A percentile compares a stretch with the other conserved stretches of the same genome.
Conservation (phyloP, 2,329 filamentous ascomycete genomes). For the Phaeosphaeria sp. region DNA sequence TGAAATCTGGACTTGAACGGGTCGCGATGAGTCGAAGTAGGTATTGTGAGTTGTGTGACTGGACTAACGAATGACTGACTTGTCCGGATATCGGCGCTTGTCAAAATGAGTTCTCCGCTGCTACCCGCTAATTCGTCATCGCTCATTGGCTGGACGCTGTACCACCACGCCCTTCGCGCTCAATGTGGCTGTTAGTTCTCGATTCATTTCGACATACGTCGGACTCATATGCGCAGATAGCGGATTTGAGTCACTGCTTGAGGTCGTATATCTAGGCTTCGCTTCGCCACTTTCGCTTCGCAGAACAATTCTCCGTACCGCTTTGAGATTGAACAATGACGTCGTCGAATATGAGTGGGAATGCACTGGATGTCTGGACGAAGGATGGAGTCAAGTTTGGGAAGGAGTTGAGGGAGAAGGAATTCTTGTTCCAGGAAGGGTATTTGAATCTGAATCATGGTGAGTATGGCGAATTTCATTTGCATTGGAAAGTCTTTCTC, state of each 20-base stretch:
- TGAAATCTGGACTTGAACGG: too few species aligned
- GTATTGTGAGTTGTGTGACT: too few species aligned
- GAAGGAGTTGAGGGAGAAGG: conserved; percentile 60
- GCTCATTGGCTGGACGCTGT: neutral
- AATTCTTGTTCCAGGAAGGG: conserved; percentile 73
- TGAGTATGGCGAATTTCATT: conserved; percentile 43
- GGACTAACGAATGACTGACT: neutral
- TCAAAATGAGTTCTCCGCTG: neutral
- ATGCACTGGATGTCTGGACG: conserved; percentile 19
- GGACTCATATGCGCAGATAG: neutral
- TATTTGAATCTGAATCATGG: conserved; percentile 82
- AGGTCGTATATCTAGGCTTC: neutral
- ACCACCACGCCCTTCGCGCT: conserved; percentile 1
- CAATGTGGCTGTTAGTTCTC: neutral
- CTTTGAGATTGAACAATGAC: conserved; percentile 17
- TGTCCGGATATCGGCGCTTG: neutral
- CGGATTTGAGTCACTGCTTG: neutral
- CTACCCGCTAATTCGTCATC: neutral
- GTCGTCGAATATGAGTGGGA: conserved; percentile 1
- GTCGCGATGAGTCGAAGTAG: too few species aligned
- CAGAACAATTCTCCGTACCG: neutral
- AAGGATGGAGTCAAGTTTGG: conserved; percentile 54
- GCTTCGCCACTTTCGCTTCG: neutral
- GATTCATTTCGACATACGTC: neutral
- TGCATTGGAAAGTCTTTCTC: neutral